Base-by-base conservation (phyloP, 2,329 filamentous ascomycete genomes). In the Diaporthe citrichinensis region DNA sequence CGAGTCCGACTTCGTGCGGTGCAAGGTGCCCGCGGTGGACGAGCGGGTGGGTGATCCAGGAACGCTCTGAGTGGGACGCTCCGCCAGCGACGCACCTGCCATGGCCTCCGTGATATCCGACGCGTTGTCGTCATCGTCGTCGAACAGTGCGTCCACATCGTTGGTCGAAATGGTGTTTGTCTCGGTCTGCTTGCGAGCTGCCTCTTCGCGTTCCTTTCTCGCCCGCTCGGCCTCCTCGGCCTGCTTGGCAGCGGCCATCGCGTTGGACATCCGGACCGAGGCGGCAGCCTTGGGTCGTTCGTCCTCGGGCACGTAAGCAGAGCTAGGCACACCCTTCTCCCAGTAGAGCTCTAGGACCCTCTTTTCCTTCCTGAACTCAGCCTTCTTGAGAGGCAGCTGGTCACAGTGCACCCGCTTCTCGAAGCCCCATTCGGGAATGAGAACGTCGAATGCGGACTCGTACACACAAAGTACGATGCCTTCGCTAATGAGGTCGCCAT, bases 361-460 rank as follows among this genome's bases (percentile, higher is more conserved):
- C 87, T 96, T 95, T 83, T 98, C 95, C 89, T 98, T 98, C 85
- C 97, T 93, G 86, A 97, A 99, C 83, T 99, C 97, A n/a, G 97
- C 97, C 89, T 99, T 99, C 91, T 98, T 96, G 79, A 99, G 88
- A 41, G 97, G 97, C 83, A 99, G 89, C 88, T 99, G 97, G 82
- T 99, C 97, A 83, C 97, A 99, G 86, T 99, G 97, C 71, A 99
- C 97, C 78, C 97, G 95, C 92, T 99, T 99, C 89, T 99, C 97
- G 80, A 99, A 98, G 79, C 97, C 97, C 88, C 95, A 99, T 83
- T 99, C 96, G 8, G 97, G 97, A 83, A 99, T 98, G 78, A 99
- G 90, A 58, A 99, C 95, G 84, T 99, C 97, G 83, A 99, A 99
- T 28, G 97, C 97, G 39, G 97, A 98, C 86, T 99, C 97, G 85